A percentile compares a stretch with the other conserved stretches of the same genome.
phyloP scores from a whole-genome alignment of 192 early-diverging fungal genomes.

The Lobosporangium transversale region DNA sequence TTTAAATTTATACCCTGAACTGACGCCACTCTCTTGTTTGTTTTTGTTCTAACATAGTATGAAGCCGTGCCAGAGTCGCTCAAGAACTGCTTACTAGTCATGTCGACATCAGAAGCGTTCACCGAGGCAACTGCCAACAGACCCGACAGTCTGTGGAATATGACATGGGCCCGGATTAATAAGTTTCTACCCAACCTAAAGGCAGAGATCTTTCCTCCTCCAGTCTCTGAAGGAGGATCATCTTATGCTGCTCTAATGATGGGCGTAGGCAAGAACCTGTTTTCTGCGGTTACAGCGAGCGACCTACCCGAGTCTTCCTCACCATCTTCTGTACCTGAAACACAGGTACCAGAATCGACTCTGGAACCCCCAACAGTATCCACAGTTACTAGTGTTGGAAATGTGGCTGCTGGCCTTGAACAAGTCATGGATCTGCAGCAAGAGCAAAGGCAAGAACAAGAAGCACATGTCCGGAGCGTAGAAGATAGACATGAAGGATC shows the following conservation, averaged over 20 bases:
- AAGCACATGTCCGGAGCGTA: no score
- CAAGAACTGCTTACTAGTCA: slow-evolving; percentile 86
- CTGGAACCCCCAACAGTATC: neutral
- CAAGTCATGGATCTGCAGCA: slow-evolving; percentile 3
- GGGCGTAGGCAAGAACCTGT: slow-evolving; percentile 48
- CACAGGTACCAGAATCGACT: neutral
- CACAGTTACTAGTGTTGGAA: neutral
- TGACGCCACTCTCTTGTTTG: neutral
- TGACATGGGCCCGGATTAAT: slow-evolving; percentile 76
- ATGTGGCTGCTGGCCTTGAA: slow-evolving; percentile 5
- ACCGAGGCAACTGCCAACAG: slow-evolving; percentile 28
- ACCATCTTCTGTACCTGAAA: neutral
- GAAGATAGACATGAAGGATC: no score
- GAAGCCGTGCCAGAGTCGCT: slow-evolving; percentile 81
- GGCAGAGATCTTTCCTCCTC: slow-evolving; percentile 58
- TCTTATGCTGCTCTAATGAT: slow-evolving; percentile 48
- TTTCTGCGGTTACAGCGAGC: slow-evolving; percentile 11
- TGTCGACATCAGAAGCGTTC: slow-evolving; percentile 78
- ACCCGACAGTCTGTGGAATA: slow-evolving; percentile 69
- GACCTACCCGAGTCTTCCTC: neutral
- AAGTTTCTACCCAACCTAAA: slow-evolving; percentile 73
- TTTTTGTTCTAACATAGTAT: slow-evolving; percentile 61
- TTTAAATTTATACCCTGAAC: neutral
- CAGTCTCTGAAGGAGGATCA: slow-evolving; percentile 26
- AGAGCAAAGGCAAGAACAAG: no score